A percentile compares a stretch with the other conserved stretches of the same genome.
phyloP scores from a whole-genome alignment of 1,284 basidiomycete genomes.

The Apiotrichum siamense region DNA sequence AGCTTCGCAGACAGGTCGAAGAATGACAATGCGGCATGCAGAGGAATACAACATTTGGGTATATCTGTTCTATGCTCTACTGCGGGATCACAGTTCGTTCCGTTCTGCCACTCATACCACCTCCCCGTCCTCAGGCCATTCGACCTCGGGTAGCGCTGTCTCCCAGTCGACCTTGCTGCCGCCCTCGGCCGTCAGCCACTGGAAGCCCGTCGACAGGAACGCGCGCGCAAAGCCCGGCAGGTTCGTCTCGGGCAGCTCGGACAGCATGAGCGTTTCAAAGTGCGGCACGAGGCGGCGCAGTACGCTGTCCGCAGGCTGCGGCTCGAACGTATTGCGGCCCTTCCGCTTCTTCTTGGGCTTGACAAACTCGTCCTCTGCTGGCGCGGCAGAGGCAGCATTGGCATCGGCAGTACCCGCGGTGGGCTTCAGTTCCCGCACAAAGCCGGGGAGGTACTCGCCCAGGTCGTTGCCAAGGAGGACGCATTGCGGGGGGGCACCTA shows the following conservation, averaged over 20 bases:
- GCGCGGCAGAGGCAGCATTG: too few species aligned
- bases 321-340: conserved; percentile 12
- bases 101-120: conserved; percentile 18
- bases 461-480: conserved; percentile 42
- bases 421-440: conserved; percentile 7
- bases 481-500: conserved; percentile 11
- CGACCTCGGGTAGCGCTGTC: conserved; percentile 29
- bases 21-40: too few species aligned
- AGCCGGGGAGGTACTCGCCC: conserved; percentile 34
- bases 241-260: conserved; percentile 37
- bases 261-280: conserved; percentile 22
- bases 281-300: conserved; percentile 38
- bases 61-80: background rate
- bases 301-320: conserved; percentile 26
- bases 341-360: conserved; percentile 44
- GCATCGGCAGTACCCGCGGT: too few species aligned
- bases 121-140: conserved; percentile 40
- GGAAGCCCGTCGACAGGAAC: conserved; percentile 38
- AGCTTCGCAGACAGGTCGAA: too few species aligned
- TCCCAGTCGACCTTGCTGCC: conserved; percentile 32
- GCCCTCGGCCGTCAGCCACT: conserved; percentile 27
- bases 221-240: conserved; percentile 42
- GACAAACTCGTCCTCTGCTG: conserved; percentile 24
- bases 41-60: background rate
- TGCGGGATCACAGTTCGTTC: too few species aligned